Evolutionary conservation across 1,139 yeast genomes (phyloP), one percentile per base, ranked within the genome.

Genomic region (Zygotorulaspora mrakii): DNA sequence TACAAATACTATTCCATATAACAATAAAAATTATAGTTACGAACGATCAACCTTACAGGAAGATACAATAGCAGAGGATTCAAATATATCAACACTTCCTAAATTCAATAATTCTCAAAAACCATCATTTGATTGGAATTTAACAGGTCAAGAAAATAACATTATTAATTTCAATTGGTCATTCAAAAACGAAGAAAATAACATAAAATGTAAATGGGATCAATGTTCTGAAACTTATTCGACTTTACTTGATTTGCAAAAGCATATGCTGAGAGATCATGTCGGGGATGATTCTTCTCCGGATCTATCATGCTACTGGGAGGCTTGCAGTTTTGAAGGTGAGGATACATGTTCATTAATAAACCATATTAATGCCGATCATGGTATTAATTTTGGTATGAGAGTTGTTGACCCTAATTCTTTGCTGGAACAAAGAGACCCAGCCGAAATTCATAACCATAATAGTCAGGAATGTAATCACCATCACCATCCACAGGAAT

Each of bases 231-330:
- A 63, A 18, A 57, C 60, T 17, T 63, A 59, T 43, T 61, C 71
- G 17, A 70, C 68, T 37, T 65, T 74, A 29, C 64, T 69, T 11
- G 71, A 70, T 2, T 62, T 82, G 29, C 69, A 76, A 46, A 65
- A 69, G 39, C 95, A 86, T 57, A 59, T 84, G 16, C 61, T 76
- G 38, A 70, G 70, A 34, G 70, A 70, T 35, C 94, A 83, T 58
- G 57, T 82, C 16, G 36, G 37, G 18, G 31, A 48, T 22, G 25
- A 43, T 41, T 29, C 46, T 20, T 17, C 38, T 8, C 29, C 37
- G 5, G 33, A 45, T 26, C 49, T 46, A 13, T 26, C 33, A 37
- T 86, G 95, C 66, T 86, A 79, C 57, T 85, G 95, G 95, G 66
- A 68, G 45, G 71, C 77, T 40, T 86, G 95, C 68, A 66, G 72